These are phyloP conservation scores for Capsicum chinense DNA, from an alignment of 257 asterid genomes.

Conservation along the genomic window DNA sequence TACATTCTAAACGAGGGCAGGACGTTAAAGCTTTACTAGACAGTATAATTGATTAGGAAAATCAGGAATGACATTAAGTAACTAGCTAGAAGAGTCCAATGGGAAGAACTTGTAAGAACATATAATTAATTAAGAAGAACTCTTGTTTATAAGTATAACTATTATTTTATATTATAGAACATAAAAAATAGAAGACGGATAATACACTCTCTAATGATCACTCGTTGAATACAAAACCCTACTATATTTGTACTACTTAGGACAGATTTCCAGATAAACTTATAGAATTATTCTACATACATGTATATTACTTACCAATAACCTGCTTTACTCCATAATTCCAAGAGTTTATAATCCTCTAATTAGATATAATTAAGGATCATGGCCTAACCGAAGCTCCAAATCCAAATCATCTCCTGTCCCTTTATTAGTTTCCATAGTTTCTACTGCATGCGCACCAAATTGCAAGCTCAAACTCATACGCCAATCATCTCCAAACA, in stretches of 20 bases:
- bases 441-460: slow-evolving; percentile 16
- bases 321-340: background rate
- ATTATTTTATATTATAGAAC: background rate
- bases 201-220: background rate
- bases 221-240: slow-evolving; percentile 11
- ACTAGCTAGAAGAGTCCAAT: background rate
- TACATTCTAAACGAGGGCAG: background rate
- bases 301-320: background rate
- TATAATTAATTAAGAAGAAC: background rate
- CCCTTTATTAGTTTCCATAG: slow-evolving; percentile 33
- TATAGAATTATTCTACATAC: background rate
- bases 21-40: background rate
- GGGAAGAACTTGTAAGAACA: background rate
- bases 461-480: slow-evolving; percentile 48
- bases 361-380: slow-evolving; percentile 8
- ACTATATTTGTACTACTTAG: background rate
- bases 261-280: background rate
- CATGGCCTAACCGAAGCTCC: slow-evolving; percentile 82
- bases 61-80: background rate
- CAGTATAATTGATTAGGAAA: background rate
- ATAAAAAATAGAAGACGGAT: background rate
- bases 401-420: slow-evolving; percentile 66
- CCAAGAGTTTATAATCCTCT: background rate
- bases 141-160: background rate
- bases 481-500: slow-evolving; percentile 46